Conservation (phyloP, 352 stramenopile species). For the Pythium monospermum region DNA sequence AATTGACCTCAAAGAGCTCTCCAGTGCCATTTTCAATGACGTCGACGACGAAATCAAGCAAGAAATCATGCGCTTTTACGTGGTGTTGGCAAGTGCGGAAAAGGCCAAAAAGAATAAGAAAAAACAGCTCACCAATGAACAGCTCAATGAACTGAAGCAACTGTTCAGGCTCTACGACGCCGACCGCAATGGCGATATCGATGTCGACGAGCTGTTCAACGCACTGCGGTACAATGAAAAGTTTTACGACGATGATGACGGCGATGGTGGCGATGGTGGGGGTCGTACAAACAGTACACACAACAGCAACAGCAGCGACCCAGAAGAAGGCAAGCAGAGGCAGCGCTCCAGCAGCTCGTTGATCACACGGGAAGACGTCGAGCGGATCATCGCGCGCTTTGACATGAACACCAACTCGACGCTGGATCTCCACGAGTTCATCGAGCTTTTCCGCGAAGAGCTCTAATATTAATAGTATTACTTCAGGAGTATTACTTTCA, state of each 20-base stretch:
- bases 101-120: conserved; percentile 43
- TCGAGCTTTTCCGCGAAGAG: conserved; percentile 75
- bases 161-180: conserved; percentile 74
- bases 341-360: conserved; percentile 6
- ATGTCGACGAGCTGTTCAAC: conserved; percentile 61
- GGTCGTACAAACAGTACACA: no score
- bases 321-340: neutral
- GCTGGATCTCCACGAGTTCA: conserved; percentile 73
- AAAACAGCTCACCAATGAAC: conserved; percentile 45
- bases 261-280: conserved; percentile 1
- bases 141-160: conserved; percentile 52
- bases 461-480: conserved; percentile 31
- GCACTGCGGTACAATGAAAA: conserved; percentile 65
- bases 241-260: conserved; percentile 52
- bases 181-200: conserved; percentile 63
- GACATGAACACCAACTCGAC: conserved; percentile 69
- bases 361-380: conserved; percentile 55
- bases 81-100: conserved; percentile 47
- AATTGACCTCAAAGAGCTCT: conserved; percentile 67
- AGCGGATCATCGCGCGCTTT: conserved; percentile 70
- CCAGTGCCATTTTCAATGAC: conserved; percentile 51
- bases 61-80: conserved; percentile 55
- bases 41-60: conserved; percentile 31
- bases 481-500: no score
- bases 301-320: neutral